phyloP scores from a whole-genome alignment of 495 filamentous ascomycete species.

The Aspergillus affinis region DNA sequence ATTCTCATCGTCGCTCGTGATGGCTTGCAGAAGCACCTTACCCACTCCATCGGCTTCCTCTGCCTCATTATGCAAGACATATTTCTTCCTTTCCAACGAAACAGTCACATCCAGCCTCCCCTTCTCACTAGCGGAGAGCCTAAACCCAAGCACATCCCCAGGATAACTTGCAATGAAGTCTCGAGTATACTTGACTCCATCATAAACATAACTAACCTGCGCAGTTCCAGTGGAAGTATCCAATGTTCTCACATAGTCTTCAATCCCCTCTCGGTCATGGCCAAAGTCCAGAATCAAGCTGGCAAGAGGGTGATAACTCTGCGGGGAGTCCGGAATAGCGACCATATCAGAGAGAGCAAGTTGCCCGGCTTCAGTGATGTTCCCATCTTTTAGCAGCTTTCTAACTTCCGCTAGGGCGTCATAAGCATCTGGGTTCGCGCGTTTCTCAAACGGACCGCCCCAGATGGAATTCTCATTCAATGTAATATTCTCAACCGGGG shows the following conservation, averaged over 20 bases:
- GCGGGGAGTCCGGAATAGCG: constrained; percentile 28
- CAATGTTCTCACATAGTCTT: constrained; percentile 33
- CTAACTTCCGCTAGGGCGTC: constrained; percentile 25
- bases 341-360: constrained; percentile 29
- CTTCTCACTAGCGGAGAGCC: constrained; percentile 26
- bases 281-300: constrained; percentile 40
- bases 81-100: constrained; percentile 5
- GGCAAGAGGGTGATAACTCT: constrained; percentile 38
- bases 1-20: background rate
- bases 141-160: constrained; percentile 34
- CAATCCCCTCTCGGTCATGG: constrained; percentile 16
- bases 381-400: constrained; percentile 31
- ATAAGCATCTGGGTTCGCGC: constrained; percentile 32
- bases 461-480: constrained; percentile 51
- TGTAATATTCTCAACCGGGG: constrained; percentile 34
- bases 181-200: constrained; percentile 30
- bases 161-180: constrained; percentile 32
- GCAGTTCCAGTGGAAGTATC: constrained; percentile 35
- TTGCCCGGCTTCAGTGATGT: constrained; percentile 34
- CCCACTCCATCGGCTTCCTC: background rate
- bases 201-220: constrained; percentile 28
- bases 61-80: constrained; percentile 5
- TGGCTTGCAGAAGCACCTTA: background rate
- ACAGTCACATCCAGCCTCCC: constrained; percentile 7
- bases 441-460: constrained; percentile 39